Base-by-base conservation (phyloP, 345 rosid genomes). In the Noccaea caerulescens region DNA sequence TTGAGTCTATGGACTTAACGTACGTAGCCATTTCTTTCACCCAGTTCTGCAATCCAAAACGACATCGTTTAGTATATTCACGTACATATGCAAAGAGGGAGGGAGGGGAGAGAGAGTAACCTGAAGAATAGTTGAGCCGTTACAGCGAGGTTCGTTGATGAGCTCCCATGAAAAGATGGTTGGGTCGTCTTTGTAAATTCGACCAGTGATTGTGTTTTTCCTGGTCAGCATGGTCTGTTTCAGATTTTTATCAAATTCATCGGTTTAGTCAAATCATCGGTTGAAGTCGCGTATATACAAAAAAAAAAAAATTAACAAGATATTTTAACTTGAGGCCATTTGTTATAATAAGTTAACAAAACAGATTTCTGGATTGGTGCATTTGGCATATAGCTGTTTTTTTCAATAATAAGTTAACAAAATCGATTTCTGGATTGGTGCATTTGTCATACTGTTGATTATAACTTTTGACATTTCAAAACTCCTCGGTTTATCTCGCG, bases 121-220 rank as follows among this genome's bases (percentile, higher is more conserved):
- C 93, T 87, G 91, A 55, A 92, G 43, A 14, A 27, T 46, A 50
- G 61, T 39, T 5, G 71, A 72, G 41, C 89, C 96, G 33, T 57
- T 68, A 69, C 87, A 85, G 25, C 89, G 90, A 49, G 95, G 88
- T 71, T 90, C 96, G 9, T 93, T 93, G 71, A 93, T 93, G 8
- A 93, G 86, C 67, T 93, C 98, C 98, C 97, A 93, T 57, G 98
- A 86, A 67, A 93, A 84, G 45, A 92, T 85, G 58, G 84, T 82
- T 0, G 93, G 87, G 71, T 92, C 98, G 23, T 92, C 93, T 77
- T 80, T 85, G 45, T 92, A 88, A 27, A 80, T 72, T 18, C 81
- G 72, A 27, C 93, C 87, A 10, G 93, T 92, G 45, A 90, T 72
- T 8, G 90, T 59, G 79, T 90, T 92, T 52, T 10, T 62, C 78